phyloP scores from a whole-genome alignment of 768 basidiomycete genomes.

The Lanmaoa rubissima region DNA sequence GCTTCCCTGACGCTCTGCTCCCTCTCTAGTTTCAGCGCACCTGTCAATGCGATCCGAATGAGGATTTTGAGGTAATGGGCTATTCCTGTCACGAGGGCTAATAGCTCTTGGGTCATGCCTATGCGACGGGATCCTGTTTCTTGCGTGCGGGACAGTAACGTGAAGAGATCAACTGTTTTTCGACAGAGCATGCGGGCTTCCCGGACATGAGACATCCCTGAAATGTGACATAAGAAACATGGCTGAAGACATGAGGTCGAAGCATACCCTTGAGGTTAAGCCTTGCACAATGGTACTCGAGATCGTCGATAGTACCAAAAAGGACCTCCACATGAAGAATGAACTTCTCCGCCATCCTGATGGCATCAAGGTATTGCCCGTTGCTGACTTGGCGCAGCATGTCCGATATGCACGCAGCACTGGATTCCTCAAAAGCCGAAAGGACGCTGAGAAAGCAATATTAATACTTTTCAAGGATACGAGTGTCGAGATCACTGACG shows the following conservation, averaged over 20 bases:
- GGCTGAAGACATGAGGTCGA: not conserved
- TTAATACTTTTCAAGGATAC: conserved; percentile 5
- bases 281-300: conserved; percentile 82
- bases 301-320: conserved; percentile 95
- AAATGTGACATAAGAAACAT: conserved; percentile 13
- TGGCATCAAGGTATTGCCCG: conserved; percentile 93
- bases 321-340: conserved; percentile 97
- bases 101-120: conserved; percentile 96
- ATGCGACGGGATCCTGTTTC: conserved; percentile 87
- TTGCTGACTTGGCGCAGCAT: conserved; percentile 98
- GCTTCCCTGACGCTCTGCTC: conserved; percentile 82
- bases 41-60: conserved; percentile 95
- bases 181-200: conserved; percentile 98
- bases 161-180: conserved; percentile 98
- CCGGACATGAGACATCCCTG: conserved; percentile 97
- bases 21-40: conserved; percentile 91
- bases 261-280: conserved; percentile 80
- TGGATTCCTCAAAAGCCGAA: conserved; percentile 98
- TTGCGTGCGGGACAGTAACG: conserved; percentile 91
- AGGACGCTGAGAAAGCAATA: conserved; percentile 58
- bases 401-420: conserved; percentile 97
- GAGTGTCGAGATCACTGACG: conserved; percentile 49
- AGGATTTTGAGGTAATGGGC: conserved; percentile 99
- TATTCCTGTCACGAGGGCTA: conserved; percentile 96
- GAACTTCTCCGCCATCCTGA: conserved; percentile 98